These are phyloP conservation scores for Tritrichomonas foetus DNA, from an alignment of 208 protist genomes.

Conservation along the genomic window DNA sequence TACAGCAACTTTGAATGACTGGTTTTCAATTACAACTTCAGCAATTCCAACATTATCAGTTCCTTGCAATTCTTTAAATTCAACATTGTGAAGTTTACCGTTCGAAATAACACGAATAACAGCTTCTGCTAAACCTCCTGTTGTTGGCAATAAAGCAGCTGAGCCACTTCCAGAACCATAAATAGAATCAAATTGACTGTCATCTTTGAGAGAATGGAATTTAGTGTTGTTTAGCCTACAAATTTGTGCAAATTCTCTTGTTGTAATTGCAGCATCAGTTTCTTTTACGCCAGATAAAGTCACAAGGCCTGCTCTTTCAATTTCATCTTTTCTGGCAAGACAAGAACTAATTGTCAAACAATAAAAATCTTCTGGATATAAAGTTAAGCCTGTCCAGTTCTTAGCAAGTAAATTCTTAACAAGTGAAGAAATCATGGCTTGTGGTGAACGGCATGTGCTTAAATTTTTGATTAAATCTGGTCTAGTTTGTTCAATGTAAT, in stretches of 20 bases:
- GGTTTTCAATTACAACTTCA: neutral
- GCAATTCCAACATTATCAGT: slow-evolving; percentile 42
- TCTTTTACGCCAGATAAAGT: slow-evolving; percentile 8
- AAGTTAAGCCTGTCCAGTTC: neutral
- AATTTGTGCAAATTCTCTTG: neutral
- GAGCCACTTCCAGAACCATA: neutral
- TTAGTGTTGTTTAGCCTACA: neutral
- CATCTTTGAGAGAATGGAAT: neutral
- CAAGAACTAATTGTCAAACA: slow-evolving; percentile 52
- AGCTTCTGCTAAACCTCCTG: slow-evolving; percentile 50
- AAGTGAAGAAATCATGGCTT: slow-evolving; percentile 51
- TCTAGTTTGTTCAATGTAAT: slow-evolving; percentile 51
- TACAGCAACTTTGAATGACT: neutral
- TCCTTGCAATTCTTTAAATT: neutral
- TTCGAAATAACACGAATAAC: neutral
- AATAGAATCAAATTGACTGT: neutral
- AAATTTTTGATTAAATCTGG: slow-evolving; percentile 58
- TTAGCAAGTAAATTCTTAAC: slow-evolving; percentile 49
- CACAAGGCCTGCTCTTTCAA: neutral
- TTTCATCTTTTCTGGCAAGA: slow-evolving; percentile 50
- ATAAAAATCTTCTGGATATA: too few species aligned
- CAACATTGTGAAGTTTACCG: neutral
- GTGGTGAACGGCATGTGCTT: slow-evolving; percentile 52
- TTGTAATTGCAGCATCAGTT: neutral
- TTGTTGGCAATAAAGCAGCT: neutral